phyloP scores from a whole-genome alignment of 352 stramenopile genomes.

The Phytophthora idaei region DNA sequence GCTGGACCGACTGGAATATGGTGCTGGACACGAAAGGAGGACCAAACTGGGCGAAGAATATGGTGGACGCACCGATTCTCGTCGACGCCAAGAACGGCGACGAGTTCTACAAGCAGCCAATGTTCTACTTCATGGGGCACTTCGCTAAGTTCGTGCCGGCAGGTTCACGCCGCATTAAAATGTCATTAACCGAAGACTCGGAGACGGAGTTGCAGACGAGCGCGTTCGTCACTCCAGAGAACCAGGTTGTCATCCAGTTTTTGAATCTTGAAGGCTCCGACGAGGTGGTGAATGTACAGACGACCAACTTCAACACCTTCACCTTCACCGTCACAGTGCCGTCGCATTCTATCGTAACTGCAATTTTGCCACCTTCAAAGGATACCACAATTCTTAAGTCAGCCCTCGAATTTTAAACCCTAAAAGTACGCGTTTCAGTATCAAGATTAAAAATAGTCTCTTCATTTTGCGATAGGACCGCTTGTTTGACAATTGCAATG shows the following conservation, averaged over 20 bases:
- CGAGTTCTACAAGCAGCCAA: constrained; percentile 82
- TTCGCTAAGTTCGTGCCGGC: constrained; percentile 69
- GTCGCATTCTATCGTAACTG: constrained; percentile 22
- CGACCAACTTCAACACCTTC: constrained; percentile 14
- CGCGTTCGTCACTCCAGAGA: constrained; percentile 48
- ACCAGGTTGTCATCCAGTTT: constrained; percentile 45
- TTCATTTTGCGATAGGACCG: constrained; percentile 1
- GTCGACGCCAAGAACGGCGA: constrained; percentile 6
- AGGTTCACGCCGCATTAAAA: constrained; percentile 45
- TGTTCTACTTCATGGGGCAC: constrained; percentile 82
- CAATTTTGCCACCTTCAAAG: constrained; percentile 21
- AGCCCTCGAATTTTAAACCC: neutral
- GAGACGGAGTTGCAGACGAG: constrained; percentile 39
- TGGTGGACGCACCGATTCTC: constrained; percentile 37
- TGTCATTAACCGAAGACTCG: constrained; percentile 27
- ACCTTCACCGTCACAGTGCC: constrained; percentile 12
- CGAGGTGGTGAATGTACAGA: constrained; percentile 39
- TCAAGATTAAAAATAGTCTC: constrained; percentile 1
- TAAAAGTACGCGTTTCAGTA: neutral
- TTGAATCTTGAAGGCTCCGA: constrained; percentile 46
- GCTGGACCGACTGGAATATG: constrained; percentile 91
- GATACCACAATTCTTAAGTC: constrained; percentile 12
- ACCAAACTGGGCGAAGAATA: constrained; percentile 74
- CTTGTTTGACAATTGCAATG: constrained; percentile 5
- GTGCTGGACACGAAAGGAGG: constrained; percentile 69